A percentile compares a stretch with the other conserved stretches of the same genome.
These are phyloP conservation scores for Tuber magnatum DNA, from an alignment of 495 filamentous ascomycete species.

Conservation along the genomic window DNA sequence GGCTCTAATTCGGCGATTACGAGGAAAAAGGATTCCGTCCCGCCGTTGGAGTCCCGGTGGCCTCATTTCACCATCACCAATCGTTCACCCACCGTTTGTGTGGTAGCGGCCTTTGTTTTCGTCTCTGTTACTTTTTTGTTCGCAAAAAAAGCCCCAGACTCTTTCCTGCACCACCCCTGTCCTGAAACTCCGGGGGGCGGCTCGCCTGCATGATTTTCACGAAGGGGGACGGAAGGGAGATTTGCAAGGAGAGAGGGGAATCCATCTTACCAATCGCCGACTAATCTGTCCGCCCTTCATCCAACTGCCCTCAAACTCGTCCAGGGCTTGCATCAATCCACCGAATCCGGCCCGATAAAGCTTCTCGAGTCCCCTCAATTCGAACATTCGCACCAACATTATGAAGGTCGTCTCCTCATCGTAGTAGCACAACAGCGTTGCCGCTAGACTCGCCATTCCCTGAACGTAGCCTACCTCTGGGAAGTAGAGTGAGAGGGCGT, in stretches of 20 bases:
- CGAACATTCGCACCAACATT: constrained; percentile 90
- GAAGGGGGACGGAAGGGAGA: background rate
- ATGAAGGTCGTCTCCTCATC: constrained; percentile 92
- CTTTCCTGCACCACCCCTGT: background rate
- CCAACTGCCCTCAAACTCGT: constrained; percentile 85
- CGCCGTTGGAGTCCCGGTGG: background rate
- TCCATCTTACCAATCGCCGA: constrained; percentile 60
- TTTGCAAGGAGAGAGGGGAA: background rate
- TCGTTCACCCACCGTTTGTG: background rate
- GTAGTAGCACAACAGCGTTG: constrained; percentile 91
- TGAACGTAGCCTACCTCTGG: constrained; percentile 93
- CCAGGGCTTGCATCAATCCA: constrained; percentile 78
- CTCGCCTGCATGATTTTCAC: background rate
- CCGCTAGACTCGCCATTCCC: constrained; percentile 90
- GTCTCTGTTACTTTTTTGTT: background rate
- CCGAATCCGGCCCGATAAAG: constrained; percentile 79
- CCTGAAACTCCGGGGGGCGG: constrained; percentile 3
- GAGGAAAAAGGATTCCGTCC: background rate
- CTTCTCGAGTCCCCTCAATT: constrained; percentile 72
- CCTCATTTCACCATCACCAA: background rate
- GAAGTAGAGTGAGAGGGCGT: constrained; percentile 83
- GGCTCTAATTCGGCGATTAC: background rate
- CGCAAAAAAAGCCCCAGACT: background rate
- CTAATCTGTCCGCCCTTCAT: constrained; percentile 67
- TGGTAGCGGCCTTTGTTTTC: background rate